Evolutionary conservation across 192 early-diverging fungal species (phyloP).

Genomic region (Podila epicladia): DNA sequence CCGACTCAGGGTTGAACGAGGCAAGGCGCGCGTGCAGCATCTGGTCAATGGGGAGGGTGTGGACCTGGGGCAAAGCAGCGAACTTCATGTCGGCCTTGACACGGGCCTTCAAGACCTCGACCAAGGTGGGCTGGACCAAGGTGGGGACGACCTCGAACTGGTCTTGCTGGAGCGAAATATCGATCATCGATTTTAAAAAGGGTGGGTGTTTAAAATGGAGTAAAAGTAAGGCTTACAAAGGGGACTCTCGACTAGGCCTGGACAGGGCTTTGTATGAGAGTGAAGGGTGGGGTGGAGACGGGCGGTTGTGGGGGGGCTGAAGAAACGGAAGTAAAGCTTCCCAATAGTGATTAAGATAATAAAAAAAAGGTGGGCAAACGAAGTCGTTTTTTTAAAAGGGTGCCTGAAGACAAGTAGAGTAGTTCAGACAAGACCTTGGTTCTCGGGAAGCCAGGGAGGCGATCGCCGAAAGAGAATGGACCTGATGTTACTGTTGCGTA

Average conservation of each 20-base stretch:
- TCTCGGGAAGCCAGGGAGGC: constrained; percentile 54
- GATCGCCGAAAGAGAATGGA: constrained; percentile 55
- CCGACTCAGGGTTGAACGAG: constrained; percentile 36
- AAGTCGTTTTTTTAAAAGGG: constrained; percentile 33
- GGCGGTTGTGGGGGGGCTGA: constrained; percentile 10
- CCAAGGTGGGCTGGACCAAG: constrained; percentile 52
- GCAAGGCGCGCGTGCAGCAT: constrained; percentile 49
- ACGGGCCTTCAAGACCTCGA: constrained; percentile 48
- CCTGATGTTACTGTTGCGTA: constrained; percentile 51
- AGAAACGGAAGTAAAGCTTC: constrained; percentile 51
- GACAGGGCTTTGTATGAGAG: constrained; percentile 48
- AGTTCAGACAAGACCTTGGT: constrained; percentile 55
- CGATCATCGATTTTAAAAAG: constrained; percentile 36
- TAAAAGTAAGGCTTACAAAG: constrained; percentile 3
- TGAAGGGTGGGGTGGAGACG: constrained; percentile 26
- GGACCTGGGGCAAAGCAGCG: constrained; percentile 42
- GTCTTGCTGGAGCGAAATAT: constrained; percentile 52
- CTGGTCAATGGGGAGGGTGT: constrained; percentile 46
- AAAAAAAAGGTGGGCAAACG: constrained; percentile 11
- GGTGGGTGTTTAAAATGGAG: background rate
- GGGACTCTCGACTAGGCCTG: constrained; percentile 39
- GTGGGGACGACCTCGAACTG: constrained; percentile 50
- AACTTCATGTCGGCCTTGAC: constrained; percentile 48
- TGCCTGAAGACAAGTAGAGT: constrained; percentile 52
- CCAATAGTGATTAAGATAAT: constrained; percentile 18